Evolutionary conservation across 2,329 filamentous ascomycete species (phyloP).

Genomic region (Periconia sp.): DNA sequence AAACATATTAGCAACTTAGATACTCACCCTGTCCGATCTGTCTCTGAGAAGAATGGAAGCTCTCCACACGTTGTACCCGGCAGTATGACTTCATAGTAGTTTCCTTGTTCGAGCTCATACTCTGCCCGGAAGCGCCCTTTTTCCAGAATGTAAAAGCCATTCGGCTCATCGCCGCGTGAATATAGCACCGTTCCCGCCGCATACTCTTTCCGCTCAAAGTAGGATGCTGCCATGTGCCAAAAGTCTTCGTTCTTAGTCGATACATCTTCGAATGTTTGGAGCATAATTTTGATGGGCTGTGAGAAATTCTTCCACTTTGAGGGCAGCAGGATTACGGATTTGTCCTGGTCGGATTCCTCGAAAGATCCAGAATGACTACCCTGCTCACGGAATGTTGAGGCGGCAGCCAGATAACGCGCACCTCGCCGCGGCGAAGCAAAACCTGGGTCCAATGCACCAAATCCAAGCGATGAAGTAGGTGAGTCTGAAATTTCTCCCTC

Average conservation of each 20-base stretch:
- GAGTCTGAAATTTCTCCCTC: constrained; percentile 6
- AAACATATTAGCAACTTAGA: background rate
- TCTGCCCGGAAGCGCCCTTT: constrained; percentile 85
- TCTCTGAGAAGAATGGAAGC: constrained; percentile 93
- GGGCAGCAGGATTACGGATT: constrained; percentile 12
- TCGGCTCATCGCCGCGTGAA: constrained; percentile 70
- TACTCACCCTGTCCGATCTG: constrained; percentile 69
- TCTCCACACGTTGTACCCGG: constrained; percentile 95
- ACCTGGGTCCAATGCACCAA: constrained; percentile 52
- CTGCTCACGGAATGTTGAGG: constrained; percentile 69
- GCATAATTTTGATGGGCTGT: constrained; percentile 85
- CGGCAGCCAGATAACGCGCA: constrained; percentile 77
- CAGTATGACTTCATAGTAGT: constrained; percentile 87
- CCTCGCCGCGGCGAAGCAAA: constrained; percentile 78
- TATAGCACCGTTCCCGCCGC: constrained; percentile 74
- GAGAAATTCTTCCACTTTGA: constrained; percentile 83
- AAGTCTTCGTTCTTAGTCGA: constrained; percentile 90
- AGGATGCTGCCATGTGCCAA: constrained; percentile 80
- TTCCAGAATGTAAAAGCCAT: constrained; percentile 89
- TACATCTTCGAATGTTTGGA: constrained; percentile 92
- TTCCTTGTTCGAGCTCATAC: constrained; percentile 87
- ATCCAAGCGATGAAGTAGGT: constrained; percentile 24
- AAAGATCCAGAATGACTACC: constrained; percentile 41
- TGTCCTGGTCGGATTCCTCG: constrained; percentile 14
- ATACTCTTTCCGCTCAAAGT: constrained; percentile 72